Conservation (phyloP, 306 rosid species). For the Quercus aquifolioides region DNA sequence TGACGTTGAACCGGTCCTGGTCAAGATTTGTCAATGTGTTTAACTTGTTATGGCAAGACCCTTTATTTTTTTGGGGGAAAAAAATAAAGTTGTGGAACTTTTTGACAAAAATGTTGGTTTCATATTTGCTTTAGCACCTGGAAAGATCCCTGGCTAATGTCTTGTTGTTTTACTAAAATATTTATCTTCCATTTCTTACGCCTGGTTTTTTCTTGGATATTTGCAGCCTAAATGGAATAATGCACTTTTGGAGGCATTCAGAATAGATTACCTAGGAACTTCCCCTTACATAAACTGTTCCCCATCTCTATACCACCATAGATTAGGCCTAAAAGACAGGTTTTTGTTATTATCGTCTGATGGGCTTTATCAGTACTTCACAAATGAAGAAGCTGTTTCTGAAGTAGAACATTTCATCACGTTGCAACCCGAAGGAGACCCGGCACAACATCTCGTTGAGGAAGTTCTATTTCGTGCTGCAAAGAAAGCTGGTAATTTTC, state of each 20-base stretch:
- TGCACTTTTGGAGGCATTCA: slow-evolving; percentile 86
- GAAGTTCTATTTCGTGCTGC: slow-evolving; percentile 95
- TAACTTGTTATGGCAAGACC: too few relatives aligned
- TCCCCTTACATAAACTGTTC: slow-evolving; percentile 82
- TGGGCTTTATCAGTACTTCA: slow-evolving; percentile 92
- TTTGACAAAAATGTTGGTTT: not conserved
- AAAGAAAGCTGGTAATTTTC: slow-evolving; percentile 71
- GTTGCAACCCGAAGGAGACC: slow-evolving; percentile 96
- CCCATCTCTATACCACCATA: slow-evolving; percentile 87
- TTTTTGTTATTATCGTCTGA: slow-evolving; percentile 88
- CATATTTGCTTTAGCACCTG: not conserved
- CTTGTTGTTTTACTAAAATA: not conserved
- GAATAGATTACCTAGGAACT: slow-evolving; percentile 83
- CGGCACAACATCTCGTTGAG: slow-evolving; percentile 94
- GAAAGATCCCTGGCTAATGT: not conserved
- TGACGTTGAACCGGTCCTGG: not conserved
- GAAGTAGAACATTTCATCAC: slow-evolving; percentile 93
- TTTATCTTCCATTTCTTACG: slow-evolving; percentile 9
- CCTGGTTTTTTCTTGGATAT: not conserved
- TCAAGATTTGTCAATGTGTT: not conserved
- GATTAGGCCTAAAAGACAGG: slow-evolving; percentile 85
- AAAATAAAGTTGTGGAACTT: not conserved
- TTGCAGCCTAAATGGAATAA: slow-evolving; percentile 97
- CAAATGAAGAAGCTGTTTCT: slow-evolving; percentile 92
- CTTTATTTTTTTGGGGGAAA: not conserved